These are phyloP conservation scores for Pythium vanterpoolii DNA, from an alignment of 352 stramenopile species.

Conservation along the genomic window DNA sequence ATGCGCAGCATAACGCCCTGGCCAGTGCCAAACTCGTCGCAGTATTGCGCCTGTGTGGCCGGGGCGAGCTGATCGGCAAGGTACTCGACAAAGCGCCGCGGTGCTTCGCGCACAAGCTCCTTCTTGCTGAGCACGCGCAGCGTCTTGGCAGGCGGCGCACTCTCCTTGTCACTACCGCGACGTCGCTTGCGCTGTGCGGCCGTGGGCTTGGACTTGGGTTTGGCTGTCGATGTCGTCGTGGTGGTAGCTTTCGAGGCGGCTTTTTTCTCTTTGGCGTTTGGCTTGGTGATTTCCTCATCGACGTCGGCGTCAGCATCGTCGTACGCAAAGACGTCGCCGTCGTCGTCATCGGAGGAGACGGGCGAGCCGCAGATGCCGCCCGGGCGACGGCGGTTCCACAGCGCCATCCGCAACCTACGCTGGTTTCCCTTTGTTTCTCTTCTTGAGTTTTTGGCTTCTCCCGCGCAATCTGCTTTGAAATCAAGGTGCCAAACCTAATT, in stretches of 20 bases:
- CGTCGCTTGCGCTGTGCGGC: not conserved
- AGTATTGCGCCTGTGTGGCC: conserved; percentile 41
- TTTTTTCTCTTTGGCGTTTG: not conserved
- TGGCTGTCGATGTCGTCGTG: not conserved
- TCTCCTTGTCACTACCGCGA: not conserved
- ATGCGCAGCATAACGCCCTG: conserved; percentile 59
- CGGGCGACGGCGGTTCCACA: not conserved
- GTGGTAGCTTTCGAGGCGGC: not conserved
- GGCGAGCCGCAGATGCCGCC: conserved; percentile 24
- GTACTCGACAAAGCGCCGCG: conserved; percentile 52
- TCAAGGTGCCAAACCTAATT: not conserved
- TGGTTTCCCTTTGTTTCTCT: not conserved
- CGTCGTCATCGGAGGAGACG: conserved; percentile 1
- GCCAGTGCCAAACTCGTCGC: conserved; percentile 45
- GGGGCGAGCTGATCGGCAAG: conserved; percentile 47
- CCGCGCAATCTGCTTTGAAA: not conserved
- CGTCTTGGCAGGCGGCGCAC: not conserved
- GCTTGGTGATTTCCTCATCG: not conserved
- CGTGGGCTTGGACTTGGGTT: not conserved
- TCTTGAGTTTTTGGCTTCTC: not conserved
- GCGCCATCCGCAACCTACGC: not conserved
- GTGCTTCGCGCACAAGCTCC: conserved; percentile 40
- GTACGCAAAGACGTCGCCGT: conserved; percentile 16
- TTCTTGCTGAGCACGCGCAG: conserved; percentile 32
- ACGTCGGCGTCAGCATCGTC: not conserved